Base-by-base conservation (phyloP, 2,329 filamentous ascomycete genomes). In the Pseudogymnoascus sp. region DNA sequence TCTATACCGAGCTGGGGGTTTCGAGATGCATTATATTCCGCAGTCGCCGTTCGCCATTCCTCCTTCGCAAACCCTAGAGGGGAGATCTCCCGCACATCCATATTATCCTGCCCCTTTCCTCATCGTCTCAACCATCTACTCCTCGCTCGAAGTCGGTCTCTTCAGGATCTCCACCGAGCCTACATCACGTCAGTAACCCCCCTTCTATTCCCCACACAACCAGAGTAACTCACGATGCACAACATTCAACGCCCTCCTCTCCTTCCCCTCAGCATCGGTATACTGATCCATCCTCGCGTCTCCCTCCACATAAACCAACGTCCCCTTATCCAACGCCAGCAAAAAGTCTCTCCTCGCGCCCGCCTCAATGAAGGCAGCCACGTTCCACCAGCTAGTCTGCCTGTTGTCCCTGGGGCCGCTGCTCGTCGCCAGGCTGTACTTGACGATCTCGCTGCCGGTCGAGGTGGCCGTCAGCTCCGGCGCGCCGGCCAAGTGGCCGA, bases 371-470 rank as follows among this genome's bases (percentile, higher is more conserved):
- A 97, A 97, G 78, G 82, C 86, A 36, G 86, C 81, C 63, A 97
- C 81, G 64, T 82, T 83, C 82, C 96, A 97, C 89, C 90, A 97
- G 80, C 88, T 95, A 31, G 89, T 90, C 73, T 86, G 83, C 73
- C 85, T 81, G 76, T 90, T 89, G 14, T 93, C 88, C 68, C 78
- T 79, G 66, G 80, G 77, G 12, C 91, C 91, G 65, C 75, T 75
- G 75, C 79, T 86, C 71, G 86, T 89, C 61, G 85, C 93, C 67
- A 99, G 79, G 4, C 86, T 79, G 75, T 96, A 97, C 71, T 83
- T 85, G 72, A 97, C 74, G 64, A 96, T 72, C 67, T 96, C 89
- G 67, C 82, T 82, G 64, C 91, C 91, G 62, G 79, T 87, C 71
- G 84, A 83, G 59, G 89, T 90, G 65, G 85, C 76, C 39, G 83